phyloP scores from a whole-genome alignment of 179 eudicot species.

The Camellia oleifera region DNA sequence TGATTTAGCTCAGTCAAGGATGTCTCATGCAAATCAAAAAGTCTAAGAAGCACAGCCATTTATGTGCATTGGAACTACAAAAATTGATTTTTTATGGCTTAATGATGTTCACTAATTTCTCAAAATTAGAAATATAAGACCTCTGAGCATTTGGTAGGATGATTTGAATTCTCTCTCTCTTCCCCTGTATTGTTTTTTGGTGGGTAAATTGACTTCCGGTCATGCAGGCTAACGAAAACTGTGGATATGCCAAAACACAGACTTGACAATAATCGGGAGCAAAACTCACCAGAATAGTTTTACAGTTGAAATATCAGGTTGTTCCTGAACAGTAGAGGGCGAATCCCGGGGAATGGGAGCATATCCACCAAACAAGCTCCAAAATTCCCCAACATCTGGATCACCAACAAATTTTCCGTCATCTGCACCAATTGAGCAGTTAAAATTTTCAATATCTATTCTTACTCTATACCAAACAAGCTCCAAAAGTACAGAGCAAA shows the following conservation, averaged over 20 bases:
- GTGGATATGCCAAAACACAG: not conserved
- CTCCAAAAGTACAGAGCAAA: not conserved
- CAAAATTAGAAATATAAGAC: not conserved
- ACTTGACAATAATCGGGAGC: not conserved
- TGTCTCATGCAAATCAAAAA: constrained; percentile 4
- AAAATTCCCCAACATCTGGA: constrained; percentile 75
- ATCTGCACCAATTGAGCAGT: constrained; percentile 37
- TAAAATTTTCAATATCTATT: not conserved
- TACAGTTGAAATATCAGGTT: constrained; percentile 26
- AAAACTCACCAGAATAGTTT: constrained; percentile 55
- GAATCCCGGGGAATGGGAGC: constrained; percentile 68
- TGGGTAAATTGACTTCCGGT: not conserved
- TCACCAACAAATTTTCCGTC: constrained; percentile 80
- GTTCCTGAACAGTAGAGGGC: constrained; percentile 25
- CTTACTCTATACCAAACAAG: no score
- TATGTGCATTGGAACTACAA: not conserved
- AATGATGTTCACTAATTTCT: not conserved
- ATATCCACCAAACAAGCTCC: constrained; percentile 81
- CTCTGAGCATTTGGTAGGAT: not conserved
- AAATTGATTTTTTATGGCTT: not conserved
- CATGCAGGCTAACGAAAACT: not conserved
- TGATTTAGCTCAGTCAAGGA: not conserved
- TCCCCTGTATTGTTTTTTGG: not conserved
- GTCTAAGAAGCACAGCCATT: not conserved
- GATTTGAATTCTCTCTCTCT: not conserved